Evolutionary conservation across 2,329 filamentous ascomycete genomes (phyloP), one percentile per base, ranked within the genome.

Genomic region (Aspergillus bombycis): DNA sequence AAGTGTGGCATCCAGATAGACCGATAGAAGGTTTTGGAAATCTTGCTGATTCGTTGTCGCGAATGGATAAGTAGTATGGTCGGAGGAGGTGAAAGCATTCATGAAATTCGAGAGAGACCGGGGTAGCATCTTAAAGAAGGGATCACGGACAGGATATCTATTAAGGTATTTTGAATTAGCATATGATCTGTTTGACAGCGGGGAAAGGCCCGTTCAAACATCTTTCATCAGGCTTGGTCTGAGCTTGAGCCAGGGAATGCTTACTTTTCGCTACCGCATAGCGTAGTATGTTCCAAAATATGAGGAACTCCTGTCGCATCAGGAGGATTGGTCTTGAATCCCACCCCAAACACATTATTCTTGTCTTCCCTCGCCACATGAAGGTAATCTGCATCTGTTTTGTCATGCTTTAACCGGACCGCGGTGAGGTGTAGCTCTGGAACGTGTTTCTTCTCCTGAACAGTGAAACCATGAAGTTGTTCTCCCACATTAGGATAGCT

Each of bases 81-180:
- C 94, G 26, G 93, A 91, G 30, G 94, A 93, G 48, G 95, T 99
- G 76, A 98, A 97, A 65, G 95, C 95, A 78, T 99, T 99, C 95
- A 99, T 99, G 76, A 97, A 99, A 80, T 98, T 99, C 68, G 95
- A 97, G n/a, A 99, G 85, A 6, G 95, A 97, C 71, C 95, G 89
- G 26, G 95, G 95, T 30, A 99, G 86, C 95, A 99, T 99, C 86
- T 98, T 99, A 85, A 99, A 99, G 84, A 99, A 99, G 0, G 95
- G 95, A 74, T 99, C 95, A 66, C 95, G 92, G 63, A 99, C 94
- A n/a, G 95, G 95, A 76, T 94, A 96, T 78, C 92, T 94, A 75
- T 58, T 62, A 53, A 61, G 9, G 4, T 23, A 54, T 14, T 32
- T 38, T 2, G 19, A 16, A 65, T 73, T 50, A 72, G 65, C 46